Evolutionary conservation across 116 monocot genomes (phyloP), one percentile per base, ranked within the genome.

Genomic region (Posidonia oceanica): DNA sequence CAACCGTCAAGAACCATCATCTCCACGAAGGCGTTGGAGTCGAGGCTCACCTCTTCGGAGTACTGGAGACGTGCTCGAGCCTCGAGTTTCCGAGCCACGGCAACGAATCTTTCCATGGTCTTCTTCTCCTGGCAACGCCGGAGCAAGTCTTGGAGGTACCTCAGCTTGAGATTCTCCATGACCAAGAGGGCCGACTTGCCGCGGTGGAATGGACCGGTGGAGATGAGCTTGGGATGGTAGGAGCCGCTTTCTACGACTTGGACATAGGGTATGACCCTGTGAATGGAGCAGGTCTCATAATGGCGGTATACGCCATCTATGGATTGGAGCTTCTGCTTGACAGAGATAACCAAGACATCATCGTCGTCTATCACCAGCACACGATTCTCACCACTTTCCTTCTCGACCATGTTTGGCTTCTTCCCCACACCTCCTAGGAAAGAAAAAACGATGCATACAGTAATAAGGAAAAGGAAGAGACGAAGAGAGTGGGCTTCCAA

Each of bases 1-100:
- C 83, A 79, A 3, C 80, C 71, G 29, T 85, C 85, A 16, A 81
- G 64, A 14, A 84, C 37, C 62, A 84, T 14, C 84, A 84, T 80
- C 74, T 78, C 71, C 2, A 54, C 71, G 20, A 84, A 75, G 3
- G 54, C 68, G 5, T 64, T 63, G 14, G 4, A 7, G 14, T n/a
- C n/a, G 12, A 68, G 37, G 14, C n/a, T 54, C 12, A 70, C 17
- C 14, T 39, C 51, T 42, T 79, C 73, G 22, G 67, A 63, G 53
- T 79, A 83, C 37, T 23, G 39, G 6, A n/a, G 8, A 2, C 73
- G 57, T 2, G 72, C 79, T 1, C 22, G 13, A 0, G 14, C 12
- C 52, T 63, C 75, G 11, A 48, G n/a, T 0, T 58, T 51, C 11
- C 17, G 3, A 6, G 61, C 55, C 14, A 4, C 48, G 7, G 7